Base-by-base conservation (phyloP, 106 monocot species). In the Dendrobium nobile region DNA sequence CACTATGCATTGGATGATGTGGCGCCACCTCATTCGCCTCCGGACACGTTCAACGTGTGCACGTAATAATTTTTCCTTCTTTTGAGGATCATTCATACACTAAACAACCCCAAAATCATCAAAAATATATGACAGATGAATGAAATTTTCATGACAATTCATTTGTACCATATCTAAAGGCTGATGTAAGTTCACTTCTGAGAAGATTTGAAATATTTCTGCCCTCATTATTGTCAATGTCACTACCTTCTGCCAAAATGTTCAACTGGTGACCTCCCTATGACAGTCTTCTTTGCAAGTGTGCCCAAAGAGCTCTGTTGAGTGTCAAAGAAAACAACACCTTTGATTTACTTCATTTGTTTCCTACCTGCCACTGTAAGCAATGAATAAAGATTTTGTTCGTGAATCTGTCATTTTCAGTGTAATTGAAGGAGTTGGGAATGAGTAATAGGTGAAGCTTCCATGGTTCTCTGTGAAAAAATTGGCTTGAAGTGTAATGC, bases 341-440 rank as follows among this genome's bases (percentile, higher is more conserved):
- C 45, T 75, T 75, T n/a, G 45, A 48, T 3, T 76, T 9, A 89
- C 65, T 77, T 89, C 75, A 73, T 79, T 77, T 86, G 89, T 54
- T 82, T 89, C 75, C 82, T 86, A 15, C 82, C 89, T 80, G 89
- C 77, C 41, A 79, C 79, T 77, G 84, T 26, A 64, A 47, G 61
- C 13, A 44, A 44, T 15, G 9, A 48, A 41, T 16, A 72, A 79
- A 45, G 45, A 0, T 45, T 45, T 45, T 45, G 45, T 45, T 45
- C 0, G 45, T 45, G 45, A 45, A 45, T 45, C 45, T 45, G 45
- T 45, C 6, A 45, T 45, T 45, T 37, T 45, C 6, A 45, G 45
- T 45, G 6, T 45, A 45, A 45, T 45, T 45, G 45, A 45, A 45
- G 45, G 45, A 45, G 45, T 45, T 45, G 45, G 45, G 8, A 45